Conservation (phyloP, 148 eudicot species). For the Drosera capensis region DNA sequence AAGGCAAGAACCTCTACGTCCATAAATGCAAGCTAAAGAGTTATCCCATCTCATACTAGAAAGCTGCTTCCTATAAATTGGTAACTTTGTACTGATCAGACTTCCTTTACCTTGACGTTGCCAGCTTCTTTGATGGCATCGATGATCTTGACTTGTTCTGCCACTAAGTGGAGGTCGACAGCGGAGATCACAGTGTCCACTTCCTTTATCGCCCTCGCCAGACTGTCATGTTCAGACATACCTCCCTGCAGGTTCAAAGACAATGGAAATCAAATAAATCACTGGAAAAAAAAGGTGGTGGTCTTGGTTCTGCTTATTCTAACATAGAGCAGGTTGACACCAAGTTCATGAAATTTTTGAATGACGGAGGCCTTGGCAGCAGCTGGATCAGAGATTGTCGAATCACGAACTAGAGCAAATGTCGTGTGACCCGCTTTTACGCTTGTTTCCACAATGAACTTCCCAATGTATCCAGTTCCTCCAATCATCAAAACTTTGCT, state of each 20-base stretch:
- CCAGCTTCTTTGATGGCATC: conserved; percentile 4
- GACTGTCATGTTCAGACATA: not conserved
- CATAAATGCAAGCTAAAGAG: too few relatives aligned
- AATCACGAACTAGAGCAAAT: conserved; percentile 1
- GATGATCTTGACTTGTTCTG: conserved; percentile 1
- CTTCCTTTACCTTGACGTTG: conserved; percentile 2
- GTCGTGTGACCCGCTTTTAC: not conserved
- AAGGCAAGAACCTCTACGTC: not conserved
- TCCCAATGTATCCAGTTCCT: conserved; percentile 6
- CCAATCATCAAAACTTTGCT: conserved; percentile 43
- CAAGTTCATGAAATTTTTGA: not conserved
- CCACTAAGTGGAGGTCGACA: not conserved
- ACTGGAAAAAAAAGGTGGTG: not conserved
- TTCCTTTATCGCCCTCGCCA: conserved; percentile 1
- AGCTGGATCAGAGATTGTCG: not conserved
- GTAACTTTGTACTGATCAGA: too few relatives aligned
- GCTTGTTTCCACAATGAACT: not conserved
- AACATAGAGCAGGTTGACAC: not conserved
- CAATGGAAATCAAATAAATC: too few relatives aligned
- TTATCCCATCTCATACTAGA: too few relatives aligned
- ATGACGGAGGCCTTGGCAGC: not conserved
- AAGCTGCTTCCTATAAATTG: too few relatives aligned
- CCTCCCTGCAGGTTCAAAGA: not conserved
- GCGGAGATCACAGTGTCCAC: conserved; percentile 3
- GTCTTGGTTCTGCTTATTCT: too few relatives aligned